These are phyloP conservation scores for Solanum clarkiae DNA, from an alignment of 257 asterid species.

Conservation along the genomic window DNA sequence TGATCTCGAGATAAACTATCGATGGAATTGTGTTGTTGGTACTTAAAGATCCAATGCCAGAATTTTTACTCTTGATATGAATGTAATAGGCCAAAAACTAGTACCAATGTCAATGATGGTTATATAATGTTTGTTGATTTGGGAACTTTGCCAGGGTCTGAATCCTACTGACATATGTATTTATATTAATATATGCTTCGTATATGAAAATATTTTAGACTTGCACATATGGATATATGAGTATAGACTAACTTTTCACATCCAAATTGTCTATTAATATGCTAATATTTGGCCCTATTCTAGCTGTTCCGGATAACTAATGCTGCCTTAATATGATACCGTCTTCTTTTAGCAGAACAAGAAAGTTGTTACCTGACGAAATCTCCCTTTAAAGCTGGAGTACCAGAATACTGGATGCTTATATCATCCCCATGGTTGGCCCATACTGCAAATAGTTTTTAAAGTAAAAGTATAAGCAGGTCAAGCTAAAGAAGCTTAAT, in stretches of 20 bases:
- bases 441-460: slow-evolving; percentile 61
- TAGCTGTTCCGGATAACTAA: neutral
- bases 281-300: neutral
- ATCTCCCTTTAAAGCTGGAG: slow-evolving; percentile 96
- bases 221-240: neutral
- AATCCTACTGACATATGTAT: neutral
- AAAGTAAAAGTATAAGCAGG: slow-evolving; percentile 1
- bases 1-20: neutral
- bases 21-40: neutral
- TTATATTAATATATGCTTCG: neutral
- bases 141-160: neutral
- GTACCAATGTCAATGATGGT: neutral
- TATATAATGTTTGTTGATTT: neutral
- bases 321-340: neutral
- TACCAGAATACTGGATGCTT: slow-evolving; percentile 91
- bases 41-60: neutral
- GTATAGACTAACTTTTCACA: neutral
- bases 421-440: slow-evolving; percentile 94
- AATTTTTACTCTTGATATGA: neutral
- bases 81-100: neutral
- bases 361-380: slow-evolving; percentile 66
- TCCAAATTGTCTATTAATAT: neutral
- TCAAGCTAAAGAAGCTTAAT: neutral
- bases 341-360: neutral
- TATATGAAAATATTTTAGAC: neutral